Conservation (phyloP, 1,139 yeast genomes). For the Yamadazyma triangularis region DNA sequence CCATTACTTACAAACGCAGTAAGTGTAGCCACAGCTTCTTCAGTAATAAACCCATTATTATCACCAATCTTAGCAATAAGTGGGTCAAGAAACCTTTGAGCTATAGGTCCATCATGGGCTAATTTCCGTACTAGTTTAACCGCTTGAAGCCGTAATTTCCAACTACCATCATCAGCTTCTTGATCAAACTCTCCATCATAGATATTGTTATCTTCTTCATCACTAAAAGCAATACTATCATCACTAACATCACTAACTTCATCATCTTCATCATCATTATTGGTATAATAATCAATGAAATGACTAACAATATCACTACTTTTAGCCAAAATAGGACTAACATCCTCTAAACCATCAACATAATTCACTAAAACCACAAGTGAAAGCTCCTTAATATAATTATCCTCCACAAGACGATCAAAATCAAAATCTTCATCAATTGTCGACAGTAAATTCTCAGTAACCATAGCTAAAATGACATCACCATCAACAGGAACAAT, state of each 20-base stretch:
- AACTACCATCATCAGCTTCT: slow-evolving; percentile 54
- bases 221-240: slow-evolving; percentile 35
- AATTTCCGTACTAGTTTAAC: slow-evolving; percentile 26
- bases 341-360: neutral
- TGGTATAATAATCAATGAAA: slow-evolving; percentile 59
- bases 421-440: slow-evolving; percentile 37
- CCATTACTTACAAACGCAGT: neutral
- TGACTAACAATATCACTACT: slow-evolving; percentile 16
- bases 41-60: slow-evolving; percentile 35
- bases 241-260: slow-evolving; percentile 37
- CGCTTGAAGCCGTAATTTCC: slow-evolving; percentile 64
- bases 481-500: neutral
- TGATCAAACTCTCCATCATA: slow-evolving; percentile 12
- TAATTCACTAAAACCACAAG: slow-evolving; percentile 32
- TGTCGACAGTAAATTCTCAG: slow-evolving; percentile 1
- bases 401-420: slow-evolving; percentile 31
- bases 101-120: neutral
- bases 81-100: neutral
- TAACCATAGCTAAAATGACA: slow-evolving; percentile 1
- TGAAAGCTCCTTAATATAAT: slow-evolving; percentile 44
- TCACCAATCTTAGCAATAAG: slow-evolving; percentile 24
- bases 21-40: slow-evolving; percentile 29
- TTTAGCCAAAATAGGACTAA: too few species aligned
- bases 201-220: slow-evolving; percentile 41
- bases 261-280: slow-evolving; percentile 23